Conservation (phyloP, 495 filamentous ascomycete genomes). For the Sabuloglossum arenarium region DNA sequence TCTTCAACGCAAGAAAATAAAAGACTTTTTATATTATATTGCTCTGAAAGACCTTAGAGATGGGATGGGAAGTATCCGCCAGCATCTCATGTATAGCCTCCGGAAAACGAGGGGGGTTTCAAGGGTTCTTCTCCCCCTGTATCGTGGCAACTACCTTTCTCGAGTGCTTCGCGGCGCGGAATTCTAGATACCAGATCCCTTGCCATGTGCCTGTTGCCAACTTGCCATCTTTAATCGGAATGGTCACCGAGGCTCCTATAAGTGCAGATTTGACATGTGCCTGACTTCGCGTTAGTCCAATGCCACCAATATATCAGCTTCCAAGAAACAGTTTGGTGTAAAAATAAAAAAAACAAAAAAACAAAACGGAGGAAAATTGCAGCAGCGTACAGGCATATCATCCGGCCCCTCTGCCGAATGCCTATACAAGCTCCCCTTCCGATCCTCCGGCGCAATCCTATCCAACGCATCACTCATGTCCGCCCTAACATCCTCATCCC, state of each 20-base stretch:
- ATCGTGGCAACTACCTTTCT: constrained; percentile 81
- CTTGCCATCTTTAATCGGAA: constrained; percentile 74
- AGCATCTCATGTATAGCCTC: too few relatives aligned
- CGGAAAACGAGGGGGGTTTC: too few relatives aligned
- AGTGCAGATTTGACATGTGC: constrained; percentile 86
- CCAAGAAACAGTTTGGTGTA: not conserved
- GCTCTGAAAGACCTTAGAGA: too few relatives aligned
- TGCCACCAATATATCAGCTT: too few relatives aligned
- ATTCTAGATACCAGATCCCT: constrained; percentile 92
- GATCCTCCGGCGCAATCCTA: constrained; percentile 60
- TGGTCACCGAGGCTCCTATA: constrained; percentile 68
- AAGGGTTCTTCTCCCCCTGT: constrained; percentile 70
- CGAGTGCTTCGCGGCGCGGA: constrained; percentile 51
- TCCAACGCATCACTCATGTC: constrained; percentile 94
- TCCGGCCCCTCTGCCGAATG: constrained; percentile 78
- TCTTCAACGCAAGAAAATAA: too few relatives aligned
- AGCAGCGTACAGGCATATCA: constrained; percentile 84
- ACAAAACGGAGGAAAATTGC: too few relatives aligned
- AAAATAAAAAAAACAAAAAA: too few relatives aligned
- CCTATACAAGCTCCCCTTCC: constrained; percentile 53
- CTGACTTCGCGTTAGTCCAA: too few relatives aligned
- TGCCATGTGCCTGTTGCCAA: constrained; percentile 48
- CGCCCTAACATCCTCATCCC: constrained; percentile 52
- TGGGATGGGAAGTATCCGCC: too few relatives aligned
- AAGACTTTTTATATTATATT: too few relatives aligned